Conservation (phyloP, 1,284 basidiomycete species). For the Rhizopogon parksii region DNA sequence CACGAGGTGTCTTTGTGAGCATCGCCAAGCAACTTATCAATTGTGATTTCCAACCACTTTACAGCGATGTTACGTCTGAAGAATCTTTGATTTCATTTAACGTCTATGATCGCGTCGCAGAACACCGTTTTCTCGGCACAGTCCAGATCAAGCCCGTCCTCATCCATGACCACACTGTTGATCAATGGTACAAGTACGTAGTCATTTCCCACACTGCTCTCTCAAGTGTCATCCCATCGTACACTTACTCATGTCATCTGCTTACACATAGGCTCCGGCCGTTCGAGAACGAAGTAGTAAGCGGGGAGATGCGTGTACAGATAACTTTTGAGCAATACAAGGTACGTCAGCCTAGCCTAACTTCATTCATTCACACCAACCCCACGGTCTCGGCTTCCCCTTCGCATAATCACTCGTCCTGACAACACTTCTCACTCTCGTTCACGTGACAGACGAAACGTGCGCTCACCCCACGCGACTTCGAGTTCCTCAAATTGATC, state of each 20-base stretch:
- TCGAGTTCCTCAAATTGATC: conserved; percentile 98
- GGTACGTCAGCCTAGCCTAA: conserved; percentile 41
- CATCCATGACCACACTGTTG: conserved; percentile 87
- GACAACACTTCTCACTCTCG: conserved; percentile 13
- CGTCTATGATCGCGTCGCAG: conserved; percentile 87
- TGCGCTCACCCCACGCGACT: conserved; percentile 84
- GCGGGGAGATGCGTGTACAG: conserved; percentile 92
- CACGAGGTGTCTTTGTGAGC: conserved; percentile 95
- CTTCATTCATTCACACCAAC: conserved; percentile 20
- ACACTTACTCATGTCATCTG: conserved; percentile 12
- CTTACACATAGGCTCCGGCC: conserved; percentile 56
- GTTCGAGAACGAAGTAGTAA: conserved; percentile 75
- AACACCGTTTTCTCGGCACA: conserved; percentile 87
- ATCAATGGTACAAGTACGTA: conserved; percentile 93
- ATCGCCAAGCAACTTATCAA: conserved; percentile 10
- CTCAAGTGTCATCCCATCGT: background rate
- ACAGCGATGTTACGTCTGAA: conserved; percentile 91
- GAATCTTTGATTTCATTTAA: conserved; percentile 83
- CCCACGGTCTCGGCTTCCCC: conserved; percentile 13
- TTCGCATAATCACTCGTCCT: conserved; percentile 19
- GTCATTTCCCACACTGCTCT: background rate
- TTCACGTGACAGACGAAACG: conserved; percentile 58
- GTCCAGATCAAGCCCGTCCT: conserved; percentile 89
- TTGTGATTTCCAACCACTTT: conserved; percentile 6
- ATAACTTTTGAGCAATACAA: conserved; percentile 89